These are phyloP conservation scores for Trifolium dubium DNA, from an alignment of 306 rosid genomes.

Conservation along the genomic window DNA sequence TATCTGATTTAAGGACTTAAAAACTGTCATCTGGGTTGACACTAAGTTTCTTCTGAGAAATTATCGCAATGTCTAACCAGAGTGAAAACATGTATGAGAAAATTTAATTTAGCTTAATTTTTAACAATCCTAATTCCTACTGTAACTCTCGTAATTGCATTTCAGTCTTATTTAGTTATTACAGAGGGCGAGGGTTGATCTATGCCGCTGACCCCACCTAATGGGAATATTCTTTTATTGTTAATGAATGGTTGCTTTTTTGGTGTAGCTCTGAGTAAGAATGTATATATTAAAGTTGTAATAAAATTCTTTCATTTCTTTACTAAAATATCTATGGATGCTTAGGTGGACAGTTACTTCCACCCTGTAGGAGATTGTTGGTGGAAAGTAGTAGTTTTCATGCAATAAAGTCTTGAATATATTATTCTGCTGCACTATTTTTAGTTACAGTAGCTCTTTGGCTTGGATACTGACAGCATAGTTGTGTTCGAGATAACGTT, in stretches of 20 bases:
- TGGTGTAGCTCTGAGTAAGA: neutral
- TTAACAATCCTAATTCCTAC: slow-evolving; percentile 9
- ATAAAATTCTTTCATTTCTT: neutral
- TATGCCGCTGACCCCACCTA: neutral
- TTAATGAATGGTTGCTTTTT: no score
- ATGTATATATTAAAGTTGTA: slow-evolving; percentile 6
- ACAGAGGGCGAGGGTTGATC: slow-evolving; percentile 1
- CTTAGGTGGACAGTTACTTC: neutral
- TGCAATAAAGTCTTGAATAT: slow-evolving; percentile 9
- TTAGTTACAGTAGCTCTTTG: slow-evolving; percentile 3
- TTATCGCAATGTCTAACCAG: neutral
- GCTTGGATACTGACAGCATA: slow-evolving; percentile 1
- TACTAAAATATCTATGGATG: neutral
- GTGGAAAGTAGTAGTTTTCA: slow-evolving; percentile 24
- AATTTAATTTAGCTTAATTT: neutral
- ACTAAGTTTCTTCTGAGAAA: neutral
- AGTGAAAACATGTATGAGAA: neutral
- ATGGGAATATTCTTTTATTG: neutral
- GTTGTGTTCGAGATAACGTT: slow-evolving; percentile 12
- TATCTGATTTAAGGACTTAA: slow-evolving; percentile 23
- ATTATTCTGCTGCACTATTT: slow-evolving; percentile 1
- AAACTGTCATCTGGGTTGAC: neutral
- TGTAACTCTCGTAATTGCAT: neutral
- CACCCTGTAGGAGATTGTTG: neutral
- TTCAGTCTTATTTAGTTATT: neutral